Conservation (phyloP, 2,329 filamentous ascomycete species). For the Xylariales sp. region DNA sequence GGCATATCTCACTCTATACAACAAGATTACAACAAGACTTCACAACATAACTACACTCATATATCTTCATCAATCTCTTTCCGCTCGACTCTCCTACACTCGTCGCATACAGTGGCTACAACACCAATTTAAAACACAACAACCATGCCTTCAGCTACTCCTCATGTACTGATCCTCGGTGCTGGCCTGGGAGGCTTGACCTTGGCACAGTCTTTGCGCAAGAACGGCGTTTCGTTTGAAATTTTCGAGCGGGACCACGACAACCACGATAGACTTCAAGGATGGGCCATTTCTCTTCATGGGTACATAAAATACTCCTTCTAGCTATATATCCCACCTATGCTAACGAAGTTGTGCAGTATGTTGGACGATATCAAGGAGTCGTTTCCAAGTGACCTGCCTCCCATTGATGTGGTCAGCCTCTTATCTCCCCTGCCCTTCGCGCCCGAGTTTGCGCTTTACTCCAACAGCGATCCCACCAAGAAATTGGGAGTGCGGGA, state of each 20-base stretch:
- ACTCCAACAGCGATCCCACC: neutral
- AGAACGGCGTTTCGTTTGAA: neutral
- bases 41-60: too few species aligned
- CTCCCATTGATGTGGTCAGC: neutral
- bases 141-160: neutral
- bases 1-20: too few species aligned
- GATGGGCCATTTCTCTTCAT: neutral
- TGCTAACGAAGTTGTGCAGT: neutral
- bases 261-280: neutral
- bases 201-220: neutral
- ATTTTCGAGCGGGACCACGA: slow-evolving; percentile 2
- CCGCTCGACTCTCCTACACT: too few species aligned
- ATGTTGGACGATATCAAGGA: neutral
- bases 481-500: neutral
- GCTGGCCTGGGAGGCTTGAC: neutral
- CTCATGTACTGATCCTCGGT: slow-evolving; percentile 1
- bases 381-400: neutral
- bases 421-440: neutral
- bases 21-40: too few species aligned
- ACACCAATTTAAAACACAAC: neutral
- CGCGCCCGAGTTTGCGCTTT: neutral
- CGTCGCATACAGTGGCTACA: too few species aligned
- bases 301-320: neutral
- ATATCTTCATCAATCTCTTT: too few species aligned
- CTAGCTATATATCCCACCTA: neutral